Evolutionary conservation across 371 early-diverging fungal species (phyloP), one percentile per base, ranked within the genome.

Genomic region (Chytridium lagenaria): DNA sequence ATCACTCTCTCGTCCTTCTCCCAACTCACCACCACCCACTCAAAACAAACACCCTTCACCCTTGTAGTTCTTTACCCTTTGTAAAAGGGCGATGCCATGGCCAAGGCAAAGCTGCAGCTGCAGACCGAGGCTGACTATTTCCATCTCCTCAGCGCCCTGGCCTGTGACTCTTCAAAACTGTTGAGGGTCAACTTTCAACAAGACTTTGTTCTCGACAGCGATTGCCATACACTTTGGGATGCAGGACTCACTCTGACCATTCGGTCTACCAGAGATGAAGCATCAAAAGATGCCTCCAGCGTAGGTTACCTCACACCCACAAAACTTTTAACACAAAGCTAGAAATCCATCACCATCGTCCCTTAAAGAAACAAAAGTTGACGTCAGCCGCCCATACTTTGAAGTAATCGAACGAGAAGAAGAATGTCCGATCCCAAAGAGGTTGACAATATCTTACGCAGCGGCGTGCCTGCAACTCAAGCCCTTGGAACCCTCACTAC

Each of bases 71-170:
- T n/a, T n/a, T n/a, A n/a, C n/a, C n/a, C n/a, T n/a, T n/a, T n/a
- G n/a, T n/a, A n/a, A n/a, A n/a, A n/a, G n/a, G n/a, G n/a, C n/a
- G n/a, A n/a, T n/a, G n/a, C 44, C 7, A 44, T 44, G 44, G 44
- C 57, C 57, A 67, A 67, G 49, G 68, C 68, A 2, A 68, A 50
- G 68, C 52, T 51, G 26, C 68, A 68, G 37, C 68, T 68, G 10
- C 70, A 61, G 31, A 26, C 28, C 26, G 61, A 36, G 61, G 40
- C 70, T 2, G 70, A 70, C 33, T 70, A 57, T 61, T 57, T 49
- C 49, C 59, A 70, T 12, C 70, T 70, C 34, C 31, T 40, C 57
- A 23, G 33, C 7, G 49, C 30, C 10, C 61, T 59, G 26, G 59
- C 34, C 33, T 19, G 40, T 30, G 63, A 61, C 36, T 70, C 61